Conservation (phyloP, 2,329 filamentous ascomycete species). For the Pestalotiopsis sp. region DNA sequence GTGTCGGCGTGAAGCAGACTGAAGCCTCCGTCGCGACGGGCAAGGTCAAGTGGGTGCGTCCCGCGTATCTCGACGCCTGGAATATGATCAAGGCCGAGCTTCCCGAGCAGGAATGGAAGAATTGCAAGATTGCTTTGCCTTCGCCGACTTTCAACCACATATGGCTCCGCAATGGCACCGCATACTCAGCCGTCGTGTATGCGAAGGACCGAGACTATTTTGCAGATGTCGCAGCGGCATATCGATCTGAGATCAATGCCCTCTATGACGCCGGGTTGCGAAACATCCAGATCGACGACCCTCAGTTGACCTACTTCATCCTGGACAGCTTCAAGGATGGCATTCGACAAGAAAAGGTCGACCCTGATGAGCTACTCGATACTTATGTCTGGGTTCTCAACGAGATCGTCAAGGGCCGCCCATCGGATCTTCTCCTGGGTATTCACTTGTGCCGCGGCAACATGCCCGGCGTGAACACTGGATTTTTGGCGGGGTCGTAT, state of each 20-base stretch:
- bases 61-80: slow-evolving; percentile 34
- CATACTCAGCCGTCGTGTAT: slow-evolving; percentile 50
- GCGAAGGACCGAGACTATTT: slow-evolving; percentile 55
- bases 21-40: slow-evolving; percentile 37
- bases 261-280: slow-evolving; percentile 54
- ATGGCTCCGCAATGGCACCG: slow-evolving; percentile 55
- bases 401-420: slow-evolving; percentile 54
- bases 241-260: slow-evolving; percentile 51
- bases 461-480: slow-evolving; percentile 45
- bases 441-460: slow-evolving; percentile 60
- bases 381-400: slow-evolving; percentile 67
- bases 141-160: slow-evolving; percentile 68
- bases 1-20: slow-evolving; percentile 33
- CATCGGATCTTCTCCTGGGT: slow-evolving; percentile 60
- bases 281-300: slow-evolving; percentile 59
- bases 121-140: slow-evolving; percentile 66
- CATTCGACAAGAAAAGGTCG: slow-evolving; percentile 57
- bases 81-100: slow-evolving; percentile 41
- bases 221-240: slow-evolving; percentile 54
- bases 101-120: slow-evolving; percentile 57
- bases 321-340: slow-evolving; percentile 57
- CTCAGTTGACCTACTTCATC: slow-evolving; percentile 60
- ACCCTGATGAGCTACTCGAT: slow-evolving; percentile 54
- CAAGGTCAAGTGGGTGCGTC: slow-evolving; percentile 44
- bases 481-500: slow-evolving; percentile 54